These are phyloP conservation scores for Fraxinus sp. DNA, from an alignment of 305 asterid genomes.

Conservation along the genomic window DNA sequence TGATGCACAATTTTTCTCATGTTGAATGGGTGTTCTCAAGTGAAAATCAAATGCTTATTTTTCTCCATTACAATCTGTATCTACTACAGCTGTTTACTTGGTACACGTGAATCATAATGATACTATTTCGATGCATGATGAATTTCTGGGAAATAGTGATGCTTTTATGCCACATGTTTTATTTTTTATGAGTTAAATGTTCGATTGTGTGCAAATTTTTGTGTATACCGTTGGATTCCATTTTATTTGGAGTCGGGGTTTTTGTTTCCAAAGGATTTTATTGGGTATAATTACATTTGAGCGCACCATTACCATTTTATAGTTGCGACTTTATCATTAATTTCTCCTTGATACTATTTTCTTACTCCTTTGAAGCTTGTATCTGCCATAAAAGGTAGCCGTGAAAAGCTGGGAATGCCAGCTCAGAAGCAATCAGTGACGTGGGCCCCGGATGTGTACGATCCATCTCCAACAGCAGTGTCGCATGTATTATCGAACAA, in stretches of 20 bases:
- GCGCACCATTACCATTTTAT: background rate
- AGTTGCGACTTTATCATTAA: background rate
- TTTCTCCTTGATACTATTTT: constrained; percentile 29
- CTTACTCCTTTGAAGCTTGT: constrained; percentile 51
- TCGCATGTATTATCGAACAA: constrained; percentile 70
- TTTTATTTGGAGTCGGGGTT: constrained; percentile 8
- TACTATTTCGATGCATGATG: background rate
- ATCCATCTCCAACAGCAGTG: constrained; percentile 81
- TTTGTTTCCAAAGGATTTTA: background rate
- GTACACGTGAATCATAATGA: background rate
- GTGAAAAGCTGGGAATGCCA: constrained; percentile 65
- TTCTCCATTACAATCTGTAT: constrained; percentile 4
- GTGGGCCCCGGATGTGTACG: constrained; percentile 95
- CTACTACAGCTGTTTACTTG: constrained; percentile 1
- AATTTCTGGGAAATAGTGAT: background rate
- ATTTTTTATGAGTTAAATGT: constrained; percentile 12
- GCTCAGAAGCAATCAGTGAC: constrained; percentile 58
- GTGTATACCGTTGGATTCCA: background rate
- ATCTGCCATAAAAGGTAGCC: constrained; percentile 90
- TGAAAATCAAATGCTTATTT: background rate
- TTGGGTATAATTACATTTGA: background rate
- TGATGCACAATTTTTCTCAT: background rate
- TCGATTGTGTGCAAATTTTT: background rate
- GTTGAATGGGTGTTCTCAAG: background rate
- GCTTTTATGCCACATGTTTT: constrained; percentile 1